Base-by-base conservation (phyloP, 441 rosid genomes). In the Sinapis alba region DNA sequence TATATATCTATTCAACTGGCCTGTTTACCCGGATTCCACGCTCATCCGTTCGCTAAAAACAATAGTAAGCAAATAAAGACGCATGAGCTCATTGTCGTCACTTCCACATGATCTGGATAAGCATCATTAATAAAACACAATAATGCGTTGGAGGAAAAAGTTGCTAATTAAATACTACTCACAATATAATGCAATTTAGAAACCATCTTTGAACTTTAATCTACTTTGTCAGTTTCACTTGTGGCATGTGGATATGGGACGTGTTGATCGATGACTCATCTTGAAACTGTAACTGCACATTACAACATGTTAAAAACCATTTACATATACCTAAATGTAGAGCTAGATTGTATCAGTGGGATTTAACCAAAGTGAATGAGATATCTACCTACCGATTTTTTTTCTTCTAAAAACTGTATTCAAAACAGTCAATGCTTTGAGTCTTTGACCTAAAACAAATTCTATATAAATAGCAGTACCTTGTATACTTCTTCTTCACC, bases 171-270 rank as follows among this genome's bases (percentile, higher is more conserved):
- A 65, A 65, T 19, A 0, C 12, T 34, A 34, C 38, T 54, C n/a
- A 45, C 30, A 59, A 67, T 45, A 45, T 2, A 45, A 45, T 45
- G 1, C 32, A 24, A 58, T 53, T 53, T 16, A 5, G 0, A 63
- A 63, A 24, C 11, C 23, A 36, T 56, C 32, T 18, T 38, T 57
- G 43, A 73, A 56, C 47, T 27, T 43, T 41, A 45, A 47, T 6
- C 0, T 7, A 50, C 23, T 65, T 66, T 30, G 15, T 15, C 56
- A 16, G 2, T 38, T 26, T 65, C 23, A 18, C 72, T 57, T 74
- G 13, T 60, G 23, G 28, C 62, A 75, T 68, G 73, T 51, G 60
- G 68, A 61, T 75, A 61, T 75, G 79, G n/a, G n/a, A n/a, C n/a
- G n/a, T 62, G 34, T 53, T 41, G 24, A 45, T 66, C 16, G 61